Percentiles rank a stretch among this genome's conserved stretches.
These are phyloP conservation scores for Ministeria vibrans DNA, from an alignment of 78 protist genomes.

Conservation along the genomic window DNA sequence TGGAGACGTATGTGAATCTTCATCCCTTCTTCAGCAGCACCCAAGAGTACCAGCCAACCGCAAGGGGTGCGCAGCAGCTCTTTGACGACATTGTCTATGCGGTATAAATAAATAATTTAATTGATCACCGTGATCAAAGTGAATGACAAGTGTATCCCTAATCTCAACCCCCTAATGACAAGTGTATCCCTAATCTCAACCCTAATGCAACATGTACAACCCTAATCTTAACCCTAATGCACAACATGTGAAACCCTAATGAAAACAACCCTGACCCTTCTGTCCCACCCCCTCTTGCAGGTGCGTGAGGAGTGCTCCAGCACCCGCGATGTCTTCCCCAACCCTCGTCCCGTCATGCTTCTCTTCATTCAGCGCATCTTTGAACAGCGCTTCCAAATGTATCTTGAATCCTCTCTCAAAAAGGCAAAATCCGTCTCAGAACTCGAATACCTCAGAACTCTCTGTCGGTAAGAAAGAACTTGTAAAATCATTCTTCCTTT, in stretches of 20 bases:
- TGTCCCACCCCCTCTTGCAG: background rate
- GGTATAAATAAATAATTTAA: too few species aligned
- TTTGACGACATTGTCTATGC: background rate
- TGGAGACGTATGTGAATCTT: conserved; percentile 8
- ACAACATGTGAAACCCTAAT: too few species aligned
- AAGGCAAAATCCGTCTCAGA: too few species aligned
- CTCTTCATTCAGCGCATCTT: conserved; percentile 18
- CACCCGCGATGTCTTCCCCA: conserved; percentile 12
- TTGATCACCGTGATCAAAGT: too few species aligned
- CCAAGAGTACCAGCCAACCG: too few species aligned
- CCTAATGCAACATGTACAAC: too few species aligned
- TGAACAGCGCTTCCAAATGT: conserved; percentile 11
- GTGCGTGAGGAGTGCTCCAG: background rate
- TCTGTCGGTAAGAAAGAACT: background rate
- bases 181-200: too few species aligned
- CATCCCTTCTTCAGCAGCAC: conserved; percentile 19
- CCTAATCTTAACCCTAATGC: too few species aligned
- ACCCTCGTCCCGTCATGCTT: conserved; percentile 12
- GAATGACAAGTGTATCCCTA: too few species aligned
- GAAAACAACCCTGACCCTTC: background rate
- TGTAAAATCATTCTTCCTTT: background rate
- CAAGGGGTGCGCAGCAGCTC: too few species aligned
- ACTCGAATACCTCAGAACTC: background rate
- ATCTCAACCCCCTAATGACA: too few species aligned
- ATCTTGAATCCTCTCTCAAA: background rate